phyloP scores from a whole-genome alignment of 2,329 filamentous ascomycete species.

The Calcarisporium arbuscula region DNA sequence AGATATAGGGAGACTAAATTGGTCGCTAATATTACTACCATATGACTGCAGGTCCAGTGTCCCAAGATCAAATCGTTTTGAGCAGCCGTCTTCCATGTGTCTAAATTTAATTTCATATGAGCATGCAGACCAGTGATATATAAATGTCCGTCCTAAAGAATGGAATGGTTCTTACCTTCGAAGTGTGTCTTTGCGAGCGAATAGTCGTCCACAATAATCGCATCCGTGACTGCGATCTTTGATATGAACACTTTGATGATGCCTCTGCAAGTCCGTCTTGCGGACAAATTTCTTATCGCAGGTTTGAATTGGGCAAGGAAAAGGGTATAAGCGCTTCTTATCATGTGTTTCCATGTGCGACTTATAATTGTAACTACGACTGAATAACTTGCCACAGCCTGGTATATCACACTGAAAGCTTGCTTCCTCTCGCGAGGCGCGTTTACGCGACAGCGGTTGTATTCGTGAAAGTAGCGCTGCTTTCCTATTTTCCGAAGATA shows the following conservation, averaged over 20 bases:
- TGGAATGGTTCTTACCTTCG: constrained; percentile 51
- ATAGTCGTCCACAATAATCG: constrained; percentile 62
- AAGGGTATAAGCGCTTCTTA: constrained; percentile 62
- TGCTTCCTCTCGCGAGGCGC: constrained; percentile 62
- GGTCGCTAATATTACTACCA: too few relatives aligned
- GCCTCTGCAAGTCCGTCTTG: constrained; percentile 67
- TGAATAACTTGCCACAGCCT: constrained; percentile 72
- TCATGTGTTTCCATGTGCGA: constrained; percentile 83
- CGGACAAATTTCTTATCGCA: constrained; percentile 75
- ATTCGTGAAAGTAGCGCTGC: too few relatives aligned
- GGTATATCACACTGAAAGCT: constrained; percentile 63
- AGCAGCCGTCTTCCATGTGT: constrained; percentile 72
- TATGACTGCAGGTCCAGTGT: constrained; percentile 40
- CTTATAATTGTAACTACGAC: constrained; percentile 79
- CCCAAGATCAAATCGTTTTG: constrained; percentile 56
- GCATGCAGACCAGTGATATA: too few relatives aligned
- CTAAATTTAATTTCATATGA: too few relatives aligned
- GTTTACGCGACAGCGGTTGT: constrained; percentile 38
- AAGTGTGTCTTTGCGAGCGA: constrained; percentile 79
- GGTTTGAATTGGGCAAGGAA: constrained; percentile 56
- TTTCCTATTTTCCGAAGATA: too few relatives aligned
- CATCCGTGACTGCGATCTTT: constrained; percentile 67
- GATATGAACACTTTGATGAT: constrained; percentile 63
- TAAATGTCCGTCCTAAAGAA: too few relatives aligned
- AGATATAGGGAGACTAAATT: too few relatives aligned